Evolutionary conservation across 345 rosid species (phyloP).

Genomic region (Raphanus raphanistrum): DNA sequence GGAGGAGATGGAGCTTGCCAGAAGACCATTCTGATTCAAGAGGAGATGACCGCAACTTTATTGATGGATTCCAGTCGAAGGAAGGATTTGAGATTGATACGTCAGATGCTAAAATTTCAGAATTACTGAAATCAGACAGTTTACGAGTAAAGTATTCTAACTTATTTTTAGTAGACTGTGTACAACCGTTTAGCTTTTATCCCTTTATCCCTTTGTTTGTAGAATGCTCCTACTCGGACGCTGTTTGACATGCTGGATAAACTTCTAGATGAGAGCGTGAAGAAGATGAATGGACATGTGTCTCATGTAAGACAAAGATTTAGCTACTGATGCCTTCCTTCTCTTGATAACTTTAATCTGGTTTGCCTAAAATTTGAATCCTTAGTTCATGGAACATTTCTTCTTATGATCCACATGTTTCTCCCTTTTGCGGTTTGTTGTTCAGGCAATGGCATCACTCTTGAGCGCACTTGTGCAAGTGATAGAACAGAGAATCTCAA

Average conservation of each 20-base stretch:
- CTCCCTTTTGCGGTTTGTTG: neutral
- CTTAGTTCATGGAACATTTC: neutral
- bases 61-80: constrained; percentile 45
- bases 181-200: constrained; percentile 10
- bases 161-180: constrained; percentile 10
- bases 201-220: constrained; percentile 34
- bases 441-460: constrained; percentile 1
- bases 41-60: constrained; percentile 42
- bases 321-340: constrained; percentile 19
- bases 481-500: constrained; percentile 73
- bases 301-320: constrained; percentile 60
- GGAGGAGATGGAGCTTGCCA: constrained; percentile 57
- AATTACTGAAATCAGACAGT: constrained; percentile 60
- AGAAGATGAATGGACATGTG: constrained; percentile 63
- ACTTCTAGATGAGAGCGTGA: constrained; percentile 71
- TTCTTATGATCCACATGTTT: neutral
- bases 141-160: constrained; percentile 57
- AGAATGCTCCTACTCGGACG: constrained; percentile 69
- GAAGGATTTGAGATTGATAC: constrained; percentile 54
- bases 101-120: constrained; percentile 57
- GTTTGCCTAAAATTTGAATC: constrained; percentile 11
- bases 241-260: constrained; percentile 60
- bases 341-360: constrained; percentile 12
- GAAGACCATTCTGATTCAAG: constrained; percentile 27
- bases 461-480: constrained; percentile 45